Evolutionary conservation across 192 early-diverging fungal genomes (phyloP).

Genomic region (Coemansia guatemalensis): DNA sequence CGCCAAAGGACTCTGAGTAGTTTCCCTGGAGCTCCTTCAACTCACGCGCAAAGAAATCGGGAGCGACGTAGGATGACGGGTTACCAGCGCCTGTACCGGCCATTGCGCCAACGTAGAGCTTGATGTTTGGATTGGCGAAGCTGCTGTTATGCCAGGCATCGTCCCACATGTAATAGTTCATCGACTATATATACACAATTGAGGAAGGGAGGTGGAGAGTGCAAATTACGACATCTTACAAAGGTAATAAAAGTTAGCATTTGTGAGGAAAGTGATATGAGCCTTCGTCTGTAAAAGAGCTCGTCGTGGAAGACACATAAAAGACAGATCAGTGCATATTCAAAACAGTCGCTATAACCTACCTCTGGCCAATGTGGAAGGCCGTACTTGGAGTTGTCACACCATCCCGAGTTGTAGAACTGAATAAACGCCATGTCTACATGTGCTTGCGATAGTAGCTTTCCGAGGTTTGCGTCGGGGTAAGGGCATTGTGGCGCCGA

Average conservation of each 20-base stretch:
- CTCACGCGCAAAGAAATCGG: slow-evolving; percentile 43
- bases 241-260: neutral
- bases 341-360: slow-evolving; percentile 7
- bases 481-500: slow-evolving; percentile 76
- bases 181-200: slow-evolving; percentile 23
- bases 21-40: slow-evolving; percentile 36
- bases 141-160: slow-evolving; percentile 59
- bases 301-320: neutral
- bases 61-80: slow-evolving; percentile 49
- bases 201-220: neutral
- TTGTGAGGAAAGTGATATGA: neutral
- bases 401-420: slow-evolving; percentile 77
- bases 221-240: neutral
- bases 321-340: neutral
- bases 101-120: slow-evolving; percentile 58
- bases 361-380: slow-evolving; percentile 49
- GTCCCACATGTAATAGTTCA: slow-evolving; percentile 56
- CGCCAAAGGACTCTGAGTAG: slow-evolving; percentile 60
- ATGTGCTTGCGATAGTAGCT: slow-evolving; percentile 56
- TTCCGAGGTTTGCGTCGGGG: slow-evolving; percentile 66
- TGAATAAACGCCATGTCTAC: slow-evolving; percentile 73
- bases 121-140: slow-evolving; percentile 59
- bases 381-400: slow-evolving; percentile 53
- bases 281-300: neutral
- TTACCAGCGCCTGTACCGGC: slow-evolving; percentile 56